Percentiles rank a stretch among this genome's conserved stretches.
Evolutionary conservation across 345 rosid species (phyloP).

Genomic region (Gossypium bickii): DNA sequence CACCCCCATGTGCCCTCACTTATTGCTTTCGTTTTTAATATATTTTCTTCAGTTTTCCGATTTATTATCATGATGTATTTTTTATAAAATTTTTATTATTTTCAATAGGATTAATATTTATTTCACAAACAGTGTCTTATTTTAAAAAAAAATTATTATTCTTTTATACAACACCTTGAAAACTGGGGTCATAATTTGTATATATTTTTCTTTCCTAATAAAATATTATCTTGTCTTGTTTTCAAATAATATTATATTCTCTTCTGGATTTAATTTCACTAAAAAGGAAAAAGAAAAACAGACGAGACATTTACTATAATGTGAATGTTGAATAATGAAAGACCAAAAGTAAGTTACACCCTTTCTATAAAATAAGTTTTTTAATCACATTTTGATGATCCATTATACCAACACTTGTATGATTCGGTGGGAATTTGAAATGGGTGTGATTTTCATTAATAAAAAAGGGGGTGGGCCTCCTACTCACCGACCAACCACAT

Average conservation of each 20-base stretch:
- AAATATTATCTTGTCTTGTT: neutral
- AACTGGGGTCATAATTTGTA: too few species aligned
- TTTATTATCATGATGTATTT: neutral
- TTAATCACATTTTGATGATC: neutral
- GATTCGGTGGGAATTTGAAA: neutral
- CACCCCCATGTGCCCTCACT: slow-evolving; percentile 26
- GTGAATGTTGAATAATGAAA: neutral
- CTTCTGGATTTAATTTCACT: neutral
- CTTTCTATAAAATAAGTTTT: neutral
- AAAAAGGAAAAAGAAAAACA: neutral
- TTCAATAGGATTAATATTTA: too few species aligned
- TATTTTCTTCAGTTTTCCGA: neutral
- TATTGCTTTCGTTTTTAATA: neutral
- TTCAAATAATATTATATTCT: neutral
- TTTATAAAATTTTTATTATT: neutral
- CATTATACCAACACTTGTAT: neutral
- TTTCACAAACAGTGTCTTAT: too few species aligned
- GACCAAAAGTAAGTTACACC: neutral
- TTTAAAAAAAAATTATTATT: too few species aligned
- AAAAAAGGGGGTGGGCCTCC: neutral
- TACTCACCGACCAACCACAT: slow-evolving; percentile 14
- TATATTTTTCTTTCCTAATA: neutral
- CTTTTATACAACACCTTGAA: too few species aligned
- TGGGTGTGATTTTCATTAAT: neutral
- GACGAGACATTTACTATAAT: neutral